Evolutionary conservation across 345 rosid species (phyloP).

Genomic region (Mercurialis annua): DNA sequence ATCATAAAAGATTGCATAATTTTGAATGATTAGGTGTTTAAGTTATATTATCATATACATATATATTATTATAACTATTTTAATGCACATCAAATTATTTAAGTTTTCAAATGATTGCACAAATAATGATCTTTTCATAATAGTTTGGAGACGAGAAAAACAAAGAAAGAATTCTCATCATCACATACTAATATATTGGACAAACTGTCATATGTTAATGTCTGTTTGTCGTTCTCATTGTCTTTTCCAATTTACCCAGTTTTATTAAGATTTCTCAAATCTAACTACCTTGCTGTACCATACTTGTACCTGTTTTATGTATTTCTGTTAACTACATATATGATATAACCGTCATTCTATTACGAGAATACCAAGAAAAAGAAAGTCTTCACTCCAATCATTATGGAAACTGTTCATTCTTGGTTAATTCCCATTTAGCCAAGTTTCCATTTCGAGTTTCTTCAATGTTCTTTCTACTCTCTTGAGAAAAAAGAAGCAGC

Average conservation of each 20-base stretch:
- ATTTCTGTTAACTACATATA: neutral
- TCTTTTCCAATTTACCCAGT: neutral
- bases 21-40: no score
- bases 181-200: constrained; percentile 8
- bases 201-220: constrained; percentile 18
- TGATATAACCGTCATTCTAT: neutral
- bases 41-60: no score
- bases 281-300: neutral
- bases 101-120: no score
- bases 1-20: no score
- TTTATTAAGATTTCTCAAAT: constrained; percentile 8
- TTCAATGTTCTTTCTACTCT: neutral
- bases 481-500: neutral
- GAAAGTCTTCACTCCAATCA: neutral
- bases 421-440: neutral
- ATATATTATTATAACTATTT: no score
- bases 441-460: constrained; percentile 11
- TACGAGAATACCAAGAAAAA: constrained; percentile 7
- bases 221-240: constrained; percentile 7
- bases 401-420: constrained; percentile 3
- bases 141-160: neutral
- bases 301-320: neutral
- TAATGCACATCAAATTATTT: no score
- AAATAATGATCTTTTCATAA: neutral
- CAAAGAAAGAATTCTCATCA: neutral